Evolutionary conservation across 371 early-diverging fungal genomes (phyloP).

Genomic region (Rhizopus delemar): DNA sequence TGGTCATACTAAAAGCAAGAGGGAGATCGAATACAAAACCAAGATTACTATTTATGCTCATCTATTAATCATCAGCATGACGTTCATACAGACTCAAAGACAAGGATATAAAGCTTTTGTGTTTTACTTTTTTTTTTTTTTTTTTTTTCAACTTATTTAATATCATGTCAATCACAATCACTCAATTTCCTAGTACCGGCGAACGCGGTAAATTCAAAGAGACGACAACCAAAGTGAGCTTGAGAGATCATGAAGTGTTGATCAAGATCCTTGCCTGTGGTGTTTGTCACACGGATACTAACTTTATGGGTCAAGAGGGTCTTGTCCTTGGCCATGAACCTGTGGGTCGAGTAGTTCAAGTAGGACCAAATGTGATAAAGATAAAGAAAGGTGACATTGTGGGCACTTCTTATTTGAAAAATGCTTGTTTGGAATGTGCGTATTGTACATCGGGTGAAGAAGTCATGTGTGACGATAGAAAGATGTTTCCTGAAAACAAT

Average conservation of each 20-base stretch:
- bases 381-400: slow-evolving; percentile 54
- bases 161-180: slow-evolving; percentile 5
- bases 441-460: slow-evolving; percentile 50
- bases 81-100: no score
- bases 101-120: no score
- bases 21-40: no score
- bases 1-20: no score
- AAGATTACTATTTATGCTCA: no score
- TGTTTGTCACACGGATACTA: slow-evolving; percentile 55
- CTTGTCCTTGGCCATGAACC: slow-evolving; percentile 55
- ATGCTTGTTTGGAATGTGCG: slow-evolving; percentile 44
- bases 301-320: slow-evolving; percentile 30
- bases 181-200: slow-evolving; percentile 15
- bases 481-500: slow-evolving; percentile 51
- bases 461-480: slow-evolving; percentile 41
- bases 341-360: slow-evolving; percentile 45
- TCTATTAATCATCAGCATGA: no score
- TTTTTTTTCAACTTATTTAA: no score
- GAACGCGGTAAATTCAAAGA: slow-evolving; percentile 24
- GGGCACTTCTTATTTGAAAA: slow-evolving; percentile 48
- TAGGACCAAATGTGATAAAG: slow-evolving; percentile 43
- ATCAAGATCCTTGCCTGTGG: slow-evolving; percentile 56
- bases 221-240: slow-evolving; percentile 15
- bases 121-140: no score
- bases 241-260: slow-evolving; percentile 27